A percentile compares a stretch with the other conserved stretches of the same genome.
Conservation (phyloP, 768 basidiomycete species). For the Amanita molliuscula region DNA sequence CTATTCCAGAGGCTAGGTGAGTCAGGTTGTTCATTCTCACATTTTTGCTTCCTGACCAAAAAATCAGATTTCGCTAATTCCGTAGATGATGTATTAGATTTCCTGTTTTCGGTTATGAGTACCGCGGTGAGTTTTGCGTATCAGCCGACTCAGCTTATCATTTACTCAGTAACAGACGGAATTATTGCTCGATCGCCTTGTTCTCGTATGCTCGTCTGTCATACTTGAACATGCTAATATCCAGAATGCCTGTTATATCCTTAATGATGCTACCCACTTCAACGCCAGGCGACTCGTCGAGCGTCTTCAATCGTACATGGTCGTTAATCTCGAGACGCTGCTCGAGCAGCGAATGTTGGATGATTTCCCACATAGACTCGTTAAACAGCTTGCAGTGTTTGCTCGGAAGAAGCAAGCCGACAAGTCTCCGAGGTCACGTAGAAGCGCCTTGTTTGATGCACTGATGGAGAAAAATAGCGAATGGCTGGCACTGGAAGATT, state of each 20-base stretch:
- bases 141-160: background rate
- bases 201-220: constrained; percentile 71
- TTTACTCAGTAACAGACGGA: constrained; percentile 49
- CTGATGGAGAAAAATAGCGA: constrained; percentile 53
- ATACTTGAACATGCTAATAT: constrained; percentile 59
- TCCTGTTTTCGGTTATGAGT: constrained; percentile 80
- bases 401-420: constrained; percentile 47
- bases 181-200: constrained; percentile 76
- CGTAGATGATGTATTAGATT: constrained; percentile 71
- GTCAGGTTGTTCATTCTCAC: constrained; percentile 12
- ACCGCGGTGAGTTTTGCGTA: constrained; percentile 50
- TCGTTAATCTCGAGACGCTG: constrained; percentile 77
- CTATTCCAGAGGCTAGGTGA: constrained; percentile 66
- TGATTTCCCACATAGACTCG: constrained; percentile 51
- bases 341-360: constrained; percentile 77
- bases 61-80: constrained; percentile 49
- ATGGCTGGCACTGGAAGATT: constrained; percentile 65
- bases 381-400: constrained; percentile 57
- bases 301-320: constrained; percentile 70
- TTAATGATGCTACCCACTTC: constrained; percentile 74
- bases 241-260: constrained; percentile 70
- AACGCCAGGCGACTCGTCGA: constrained; percentile 59
- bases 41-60: background rate
- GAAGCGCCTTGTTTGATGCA: constrained; percentile 35
- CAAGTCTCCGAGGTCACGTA: constrained; percentile 60